A percentile compares a stretch with the other conserved stretches of the same genome.
Evolutionary conservation across 139 green algal species (phyloP).

Genomic region (Haematococcus lacustris): DNA sequence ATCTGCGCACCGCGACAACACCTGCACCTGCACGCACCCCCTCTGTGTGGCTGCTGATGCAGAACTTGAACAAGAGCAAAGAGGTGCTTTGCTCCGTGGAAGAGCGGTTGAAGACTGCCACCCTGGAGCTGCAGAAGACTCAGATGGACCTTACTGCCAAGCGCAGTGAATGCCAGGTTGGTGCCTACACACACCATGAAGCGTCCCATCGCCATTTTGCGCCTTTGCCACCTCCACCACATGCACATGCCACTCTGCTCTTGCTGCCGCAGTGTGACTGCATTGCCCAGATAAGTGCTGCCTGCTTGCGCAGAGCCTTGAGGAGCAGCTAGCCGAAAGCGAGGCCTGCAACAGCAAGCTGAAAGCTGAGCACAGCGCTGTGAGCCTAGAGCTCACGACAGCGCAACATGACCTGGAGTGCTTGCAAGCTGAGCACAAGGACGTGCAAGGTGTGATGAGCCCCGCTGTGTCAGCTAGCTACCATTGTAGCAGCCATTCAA

Average conservation of each 20-base stretch:
- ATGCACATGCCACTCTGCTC: too few relatives aligned
- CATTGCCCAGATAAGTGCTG: too few relatives aligned
- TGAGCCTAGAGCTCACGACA: constrained; percentile 15
- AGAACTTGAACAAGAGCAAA: constrained; percentile 60
- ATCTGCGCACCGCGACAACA: too few relatives aligned
- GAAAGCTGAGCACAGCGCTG: neutral
- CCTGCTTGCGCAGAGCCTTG: constrained; percentile 8
- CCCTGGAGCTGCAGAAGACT: constrained; percentile 33
- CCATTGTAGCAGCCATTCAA: neutral
- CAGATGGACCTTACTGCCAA: constrained; percentile 44
- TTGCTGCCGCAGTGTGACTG: too few relatives aligned
- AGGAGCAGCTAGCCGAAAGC: constrained; percentile 26
- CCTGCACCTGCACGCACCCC: too few relatives aligned
- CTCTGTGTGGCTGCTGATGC: too few relatives aligned
- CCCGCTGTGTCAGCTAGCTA: neutral
- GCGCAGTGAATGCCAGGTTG: constrained; percentile 18
- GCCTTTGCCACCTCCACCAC: too few relatives aligned
- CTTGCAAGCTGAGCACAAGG: constrained; percentile 14
- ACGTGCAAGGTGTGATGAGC: constrained; percentile 9
- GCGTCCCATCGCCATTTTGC: neutral
- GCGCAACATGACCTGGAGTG: constrained; percentile 13
- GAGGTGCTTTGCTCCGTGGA: constrained; percentile 43
- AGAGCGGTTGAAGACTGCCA: constrained; percentile 26
- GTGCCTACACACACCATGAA: too few relatives aligned
- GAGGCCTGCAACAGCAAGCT: neutral